Evolutionary conservation across 2,329 filamentous ascomycete genomes (phyloP).

Genomic region (Xylaria sp.): DNA sequence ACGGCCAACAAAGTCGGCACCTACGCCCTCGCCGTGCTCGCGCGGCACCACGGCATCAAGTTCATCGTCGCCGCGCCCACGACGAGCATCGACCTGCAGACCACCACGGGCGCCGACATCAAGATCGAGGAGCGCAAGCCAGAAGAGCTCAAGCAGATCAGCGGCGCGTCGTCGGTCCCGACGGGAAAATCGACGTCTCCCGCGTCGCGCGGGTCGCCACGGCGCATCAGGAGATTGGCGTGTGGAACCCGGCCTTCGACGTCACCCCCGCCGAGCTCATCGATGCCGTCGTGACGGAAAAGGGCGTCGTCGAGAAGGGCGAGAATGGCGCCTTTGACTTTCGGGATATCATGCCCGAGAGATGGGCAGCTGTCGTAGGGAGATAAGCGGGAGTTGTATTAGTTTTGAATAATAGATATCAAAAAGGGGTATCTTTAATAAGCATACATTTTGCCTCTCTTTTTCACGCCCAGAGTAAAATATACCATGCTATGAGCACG

Average conservation of each 20-base stretch:
- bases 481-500: too few species aligned
- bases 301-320: constrained; percentile 82
- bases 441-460: not conserved
- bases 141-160: constrained; percentile 84
- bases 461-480: too few species aligned
- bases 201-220: constrained; percentile 77
- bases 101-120: constrained; percentile 77
- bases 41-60: constrained; percentile 84
- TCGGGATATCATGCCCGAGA: constrained; percentile 59
- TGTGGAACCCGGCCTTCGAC: constrained; percentile 98
- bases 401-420: not conserved
- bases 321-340: constrained; percentile 73
- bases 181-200: constrained; percentile 67
- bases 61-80: constrained; percentile 95
- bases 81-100: constrained; percentile 89
- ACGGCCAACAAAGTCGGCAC: constrained; percentile 99
- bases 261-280: constrained; percentile 89
- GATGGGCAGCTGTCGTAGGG: constrained; percentile 52
- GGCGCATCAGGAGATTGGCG: constrained; percentile 76
- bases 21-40: constrained; percentile 89
- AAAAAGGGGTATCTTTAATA: not conserved
- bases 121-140: constrained; percentile 86
- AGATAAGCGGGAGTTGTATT: constrained; percentile 18
- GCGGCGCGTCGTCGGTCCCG: constrained; percentile 72
- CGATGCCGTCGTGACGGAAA: constrained; percentile 92